A percentile compares a stretch with the other conserved stretches of the same genome.
phyloP scores from a whole-genome alignment of 805 yeast genomes.

The Starmera amethionina region DNA sequence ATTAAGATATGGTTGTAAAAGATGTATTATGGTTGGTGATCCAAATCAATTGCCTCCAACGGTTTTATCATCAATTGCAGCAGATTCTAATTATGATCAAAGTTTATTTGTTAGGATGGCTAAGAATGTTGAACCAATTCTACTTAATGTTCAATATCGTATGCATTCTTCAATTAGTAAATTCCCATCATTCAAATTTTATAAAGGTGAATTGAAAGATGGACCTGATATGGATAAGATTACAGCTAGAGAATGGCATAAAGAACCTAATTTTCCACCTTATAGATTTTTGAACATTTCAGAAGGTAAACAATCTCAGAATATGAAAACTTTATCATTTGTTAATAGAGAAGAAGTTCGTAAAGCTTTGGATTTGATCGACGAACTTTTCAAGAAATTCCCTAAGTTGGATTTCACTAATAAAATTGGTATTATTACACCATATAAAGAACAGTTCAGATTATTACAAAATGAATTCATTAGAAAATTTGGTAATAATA shows the following conservation, averaged over 20 bases:
- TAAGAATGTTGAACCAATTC: constrained; percentile 44
- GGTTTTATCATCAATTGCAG: constrained; percentile 82
- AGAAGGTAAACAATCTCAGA: constrained; percentile 57
- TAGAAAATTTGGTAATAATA: constrained; percentile 49
- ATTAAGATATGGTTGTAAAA: constrained; percentile 77
- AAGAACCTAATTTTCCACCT: constrained; percentile 46
- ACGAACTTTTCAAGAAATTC: constrained; percentile 36
- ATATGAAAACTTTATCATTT: constrained; percentile 56
- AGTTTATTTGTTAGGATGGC: constrained; percentile 93
- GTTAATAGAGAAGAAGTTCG: constrained; percentile 64
- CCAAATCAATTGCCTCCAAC: constrained; percentile 98
- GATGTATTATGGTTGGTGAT: constrained; percentile 96
- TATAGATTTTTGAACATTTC: constrained; percentile 68
- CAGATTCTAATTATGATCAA: constrained; percentile 73
- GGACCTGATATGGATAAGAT: constrained; percentile 61
- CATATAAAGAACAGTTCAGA: constrained; percentile 81
- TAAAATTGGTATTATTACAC: constrained; percentile 84
- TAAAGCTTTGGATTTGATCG: constrained; percentile 60
- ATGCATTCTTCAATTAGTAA: constrained; percentile 90
- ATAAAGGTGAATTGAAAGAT: constrained; percentile 59
- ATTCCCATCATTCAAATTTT: constrained; percentile 83
- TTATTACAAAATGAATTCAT: constrained; percentile 48
- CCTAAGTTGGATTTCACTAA: constrained; percentile 49
- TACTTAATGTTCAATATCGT: constrained; percentile 89
- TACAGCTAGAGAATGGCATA: constrained; percentile 73